These are phyloP conservation scores for Condylostoma magnum DNA, from an alignment of 169 alveolate genomes.

Conservation along the genomic window DNA sequence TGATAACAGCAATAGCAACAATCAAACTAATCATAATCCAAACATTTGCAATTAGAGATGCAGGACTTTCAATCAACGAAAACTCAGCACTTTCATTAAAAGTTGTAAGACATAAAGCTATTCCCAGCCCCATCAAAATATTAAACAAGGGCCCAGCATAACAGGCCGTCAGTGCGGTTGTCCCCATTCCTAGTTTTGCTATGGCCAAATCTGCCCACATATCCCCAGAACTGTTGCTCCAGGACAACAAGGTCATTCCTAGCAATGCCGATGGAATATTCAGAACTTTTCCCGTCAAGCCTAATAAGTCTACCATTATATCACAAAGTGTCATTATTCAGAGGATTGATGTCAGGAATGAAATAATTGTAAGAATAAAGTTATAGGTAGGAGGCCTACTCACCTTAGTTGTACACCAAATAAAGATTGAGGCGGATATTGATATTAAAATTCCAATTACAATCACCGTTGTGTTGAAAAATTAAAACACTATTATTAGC, in stretches of 20 bases:
- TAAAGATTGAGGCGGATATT: background rate
- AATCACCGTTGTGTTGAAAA: no score
- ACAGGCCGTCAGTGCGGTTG: slow-evolving; percentile 54
- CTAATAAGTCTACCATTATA: slow-evolving; percentile 20
- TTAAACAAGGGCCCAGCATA: slow-evolving; percentile 53
- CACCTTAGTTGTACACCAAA: slow-evolving; percentile 13
- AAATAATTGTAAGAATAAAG: background rate
- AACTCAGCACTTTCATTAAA: no score
- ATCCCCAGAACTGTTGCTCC: slow-evolving; percentile 70
- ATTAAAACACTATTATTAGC: background rate
- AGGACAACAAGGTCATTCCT: slow-evolving; percentile 63
- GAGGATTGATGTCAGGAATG: slow-evolving; percentile 29
- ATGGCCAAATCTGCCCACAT: slow-evolving; percentile 39
- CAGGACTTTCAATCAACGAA: no score
- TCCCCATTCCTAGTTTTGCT: slow-evolving; percentile 43
- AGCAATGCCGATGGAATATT: slow-evolving; percentile 26
- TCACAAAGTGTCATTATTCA: slow-evolving; percentile 26
- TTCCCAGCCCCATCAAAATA: slow-evolving; percentile 43
- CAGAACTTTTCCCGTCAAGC: background rate
- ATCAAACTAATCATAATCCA: no score
- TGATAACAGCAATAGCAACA: no score
- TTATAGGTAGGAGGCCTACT: slow-evolving; percentile 7
- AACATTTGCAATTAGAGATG: no score
- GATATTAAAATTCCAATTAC: background rate
- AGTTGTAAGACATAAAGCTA: no score